These are phyloP conservation scores for Colletotrichum incanum DNA, from an alignment of 2,329 filamentous ascomycete genomes.

Conservation along the genomic window DNA sequence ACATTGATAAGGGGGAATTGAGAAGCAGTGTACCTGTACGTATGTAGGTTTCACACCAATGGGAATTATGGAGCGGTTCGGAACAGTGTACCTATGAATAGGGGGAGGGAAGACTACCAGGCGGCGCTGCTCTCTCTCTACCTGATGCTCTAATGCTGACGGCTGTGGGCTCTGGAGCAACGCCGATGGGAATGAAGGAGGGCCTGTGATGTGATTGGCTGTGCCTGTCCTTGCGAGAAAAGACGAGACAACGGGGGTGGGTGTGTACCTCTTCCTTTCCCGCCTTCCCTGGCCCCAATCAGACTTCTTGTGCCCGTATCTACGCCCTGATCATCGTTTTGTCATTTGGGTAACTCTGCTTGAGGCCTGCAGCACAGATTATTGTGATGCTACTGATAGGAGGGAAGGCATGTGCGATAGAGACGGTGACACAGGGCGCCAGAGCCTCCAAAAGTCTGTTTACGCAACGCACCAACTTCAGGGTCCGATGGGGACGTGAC, in stretches of 20 bases:
- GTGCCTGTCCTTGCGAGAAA: not conserved
- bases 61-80: not conserved
- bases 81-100: not conserved
- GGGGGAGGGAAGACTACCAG: not conserved
- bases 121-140: not conserved
- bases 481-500: slow-evolving; percentile 39
- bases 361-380: not conserved
- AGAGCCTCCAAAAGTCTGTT: not conserved
- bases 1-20: slow-evolving; percentile 21
- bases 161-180: not conserved
- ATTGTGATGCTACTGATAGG: not conserved
- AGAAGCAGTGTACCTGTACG: too few relatives aligned
- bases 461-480: not conserved
- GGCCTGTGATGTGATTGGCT: not conserved
- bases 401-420: not conserved
- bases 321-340: slow-evolving; percentile 10
- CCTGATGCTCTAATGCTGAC: slow-evolving; percentile 1
- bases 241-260: not conserved
- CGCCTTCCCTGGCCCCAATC: not conserved
- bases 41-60: slow-evolving; percentile 9
- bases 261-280: not conserved
- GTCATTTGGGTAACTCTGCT: not conserved
- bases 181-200: not conserved
- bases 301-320: not conserved
- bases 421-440: too few relatives aligned